Conservation (phyloP, 192 early-diverging fungal species). For the Coemansia sp. region DNA sequence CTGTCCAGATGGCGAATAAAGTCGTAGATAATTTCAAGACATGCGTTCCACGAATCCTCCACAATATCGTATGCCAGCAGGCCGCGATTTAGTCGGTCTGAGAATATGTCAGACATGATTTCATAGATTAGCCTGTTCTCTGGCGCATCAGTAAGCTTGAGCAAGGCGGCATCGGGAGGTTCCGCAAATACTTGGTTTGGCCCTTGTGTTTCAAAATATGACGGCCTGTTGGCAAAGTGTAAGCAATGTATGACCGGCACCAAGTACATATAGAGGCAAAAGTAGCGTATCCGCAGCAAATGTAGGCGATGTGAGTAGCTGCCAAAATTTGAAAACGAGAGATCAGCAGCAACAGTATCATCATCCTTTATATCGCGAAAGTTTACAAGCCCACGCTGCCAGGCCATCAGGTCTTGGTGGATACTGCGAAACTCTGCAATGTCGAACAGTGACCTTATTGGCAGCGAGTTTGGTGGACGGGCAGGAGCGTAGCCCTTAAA, state of each 20-base stretch:
- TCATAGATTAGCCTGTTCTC: slow-evolving; percentile 36
- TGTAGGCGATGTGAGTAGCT: slow-evolving; percentile 20
- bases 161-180: background rate
- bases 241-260: slow-evolving; percentile 19
- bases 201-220: slow-evolving; percentile 19
- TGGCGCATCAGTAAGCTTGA: background rate
- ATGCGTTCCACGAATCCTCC: slow-evolving; percentile 38
- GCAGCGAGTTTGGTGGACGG: background rate
- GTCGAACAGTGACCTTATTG: slow-evolving; percentile 27
- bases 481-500: slow-evolving; percentile 1
- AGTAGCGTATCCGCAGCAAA: slow-evolving; percentile 35
- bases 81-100: slow-evolving; percentile 26
- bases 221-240: slow-evolving; percentile 42
- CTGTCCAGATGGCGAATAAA: slow-evolving; percentile 19
- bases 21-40: slow-evolving; percentile 28
- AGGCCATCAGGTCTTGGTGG: slow-evolving; percentile 14
- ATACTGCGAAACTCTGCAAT: slow-evolving; percentile 23
- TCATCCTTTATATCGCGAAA: slow-evolving; percentile 6
- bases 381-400: slow-evolving; percentile 18
- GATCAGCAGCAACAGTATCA: background rate
- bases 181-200: slow-evolving; percentile 9
- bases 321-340: slow-evolving; percentile 27
- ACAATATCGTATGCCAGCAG: slow-evolving; percentile 38
- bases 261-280: slow-evolving; percentile 32
- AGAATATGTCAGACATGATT: slow-evolving; percentile 28